phyloP scores from a whole-genome alignment of 495 filamentous ascomycete species.

The Penicillium lagena region DNA sequence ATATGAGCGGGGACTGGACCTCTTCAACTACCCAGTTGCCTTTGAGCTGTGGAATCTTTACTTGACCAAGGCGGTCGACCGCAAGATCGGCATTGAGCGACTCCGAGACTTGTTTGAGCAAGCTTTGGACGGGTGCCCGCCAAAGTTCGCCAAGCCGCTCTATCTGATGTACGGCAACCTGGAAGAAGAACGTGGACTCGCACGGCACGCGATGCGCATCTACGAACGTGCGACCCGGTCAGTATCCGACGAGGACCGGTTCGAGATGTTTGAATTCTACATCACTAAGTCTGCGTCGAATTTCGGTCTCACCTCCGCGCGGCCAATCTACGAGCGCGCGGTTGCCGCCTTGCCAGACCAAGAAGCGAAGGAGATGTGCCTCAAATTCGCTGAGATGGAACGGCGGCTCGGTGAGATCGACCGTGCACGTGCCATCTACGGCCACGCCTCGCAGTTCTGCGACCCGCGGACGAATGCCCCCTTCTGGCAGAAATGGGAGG shows the following conservation, averaged over 20 bases:
- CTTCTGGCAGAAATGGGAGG: constrained; percentile 97
- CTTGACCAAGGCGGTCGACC: constrained; percentile 92
- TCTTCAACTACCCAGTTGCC: constrained; percentile 95
- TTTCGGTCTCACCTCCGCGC: constrained; percentile 92
- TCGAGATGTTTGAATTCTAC: constrained; percentile 99
- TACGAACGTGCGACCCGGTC: constrained; percentile 96
- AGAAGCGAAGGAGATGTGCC: constrained; percentile 95
- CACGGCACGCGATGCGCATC: constrained; percentile 97
- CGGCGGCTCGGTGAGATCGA: constrained; percentile 93
- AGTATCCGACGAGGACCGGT: constrained; percentile 88
- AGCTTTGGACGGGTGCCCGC: constrained; percentile 87
- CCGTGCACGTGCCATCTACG: constrained; percentile 89
- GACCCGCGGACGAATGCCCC: constrained; percentile 82
- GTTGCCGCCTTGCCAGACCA: constrained; percentile 87
- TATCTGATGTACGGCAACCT: constrained; percentile 98
- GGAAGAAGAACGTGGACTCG: constrained; percentile 92
- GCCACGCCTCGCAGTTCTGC: constrained; percentile 94
- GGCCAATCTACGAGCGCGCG: constrained; percentile 93
- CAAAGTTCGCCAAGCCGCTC: constrained; percentile 90
- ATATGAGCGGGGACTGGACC: constrained; percentile 91
- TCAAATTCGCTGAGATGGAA: constrained; percentile 99
- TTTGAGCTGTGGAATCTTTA: constrained; percentile 99
- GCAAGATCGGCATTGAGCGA: constrained; percentile 90
- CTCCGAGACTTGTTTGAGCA: constrained; percentile 96
- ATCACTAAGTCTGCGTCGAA: constrained; percentile 98